These are phyloP conservation scores for Sporothrix curviconia DNA, from an alignment of 2,329 filamentous ascomycete genomes.

Conservation along the genomic window DNA sequence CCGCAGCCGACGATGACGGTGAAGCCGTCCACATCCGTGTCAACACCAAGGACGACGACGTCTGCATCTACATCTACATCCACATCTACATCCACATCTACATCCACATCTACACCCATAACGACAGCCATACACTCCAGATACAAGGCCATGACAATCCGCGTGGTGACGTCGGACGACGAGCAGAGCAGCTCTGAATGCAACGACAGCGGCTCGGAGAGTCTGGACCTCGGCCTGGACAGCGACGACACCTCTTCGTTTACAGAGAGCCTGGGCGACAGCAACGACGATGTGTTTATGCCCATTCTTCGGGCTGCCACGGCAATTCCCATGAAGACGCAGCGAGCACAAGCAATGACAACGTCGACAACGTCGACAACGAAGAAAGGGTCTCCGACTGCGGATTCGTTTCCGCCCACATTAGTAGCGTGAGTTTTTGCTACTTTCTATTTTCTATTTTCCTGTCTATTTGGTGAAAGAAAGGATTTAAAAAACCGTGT, in stretches of 20 bases:
- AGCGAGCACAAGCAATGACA: background rate
- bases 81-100: no score
- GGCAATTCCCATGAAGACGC: background rate
- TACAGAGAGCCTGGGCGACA: background rate
- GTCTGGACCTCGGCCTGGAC: background rate
- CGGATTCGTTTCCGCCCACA: background rate
- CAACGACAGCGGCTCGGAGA: background rate
- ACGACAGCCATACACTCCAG: background rate
- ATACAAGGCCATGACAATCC: background rate
- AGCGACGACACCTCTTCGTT: background rate
- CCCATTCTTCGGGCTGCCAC: background rate
- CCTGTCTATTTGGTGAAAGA: no score
- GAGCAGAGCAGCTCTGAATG: background rate
- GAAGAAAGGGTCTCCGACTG: background rate
- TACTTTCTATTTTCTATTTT: background rate
- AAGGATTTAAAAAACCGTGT: no score
- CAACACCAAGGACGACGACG: background rate
- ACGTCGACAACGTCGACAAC: background rate
- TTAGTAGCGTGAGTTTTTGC: background rate
- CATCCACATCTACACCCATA: no score
- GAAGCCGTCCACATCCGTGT: no score
- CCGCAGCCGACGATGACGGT: background rate
- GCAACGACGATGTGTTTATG: slow-evolving; percentile 4
- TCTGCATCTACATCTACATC: background rate
- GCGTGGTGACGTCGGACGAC: background rate